Evolutionary conservation across 768 basidiomycete species (phyloP).

Genomic region (Tulasnella sp.): DNA sequence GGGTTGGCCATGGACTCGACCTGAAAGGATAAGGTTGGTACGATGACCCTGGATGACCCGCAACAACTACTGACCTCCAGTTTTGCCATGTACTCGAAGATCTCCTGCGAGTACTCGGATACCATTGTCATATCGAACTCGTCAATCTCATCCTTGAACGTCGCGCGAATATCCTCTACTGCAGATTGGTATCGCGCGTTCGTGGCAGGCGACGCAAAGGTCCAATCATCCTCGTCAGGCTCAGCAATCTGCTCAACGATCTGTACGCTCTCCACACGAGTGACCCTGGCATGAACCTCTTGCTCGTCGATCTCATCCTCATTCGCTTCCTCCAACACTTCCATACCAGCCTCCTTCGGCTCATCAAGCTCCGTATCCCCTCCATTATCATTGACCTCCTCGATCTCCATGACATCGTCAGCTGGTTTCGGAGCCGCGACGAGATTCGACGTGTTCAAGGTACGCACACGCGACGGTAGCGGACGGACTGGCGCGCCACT

Average conservation of each 20-base stretch:
- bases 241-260: constrained; percentile 48
- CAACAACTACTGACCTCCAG: constrained; percentile 56
- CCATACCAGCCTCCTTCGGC: constrained; percentile 23
- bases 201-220: constrained; percentile 24
- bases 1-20: constrained; percentile 81
- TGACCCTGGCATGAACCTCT: constrained; percentile 20
- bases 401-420: constrained; percentile 17
- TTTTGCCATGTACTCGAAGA: constrained; percentile 90
- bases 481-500: constrained; percentile 34
- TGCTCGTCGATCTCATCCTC: constrained; percentile 31
- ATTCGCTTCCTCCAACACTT: constrained; percentile 30
- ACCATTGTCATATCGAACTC: constrained; percentile 88
- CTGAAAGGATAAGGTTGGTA: constrained; percentile 30
- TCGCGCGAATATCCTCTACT: constrained; percentile 50
- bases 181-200: constrained; percentile 47
- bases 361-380: constrained; percentile 27
- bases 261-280: constrained; percentile 20
- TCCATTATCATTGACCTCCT: constrained; percentile 39
- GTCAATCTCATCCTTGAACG: constrained; percentile 63
- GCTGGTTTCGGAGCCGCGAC: not conserved
- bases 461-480: not conserved
- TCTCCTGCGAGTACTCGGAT: constrained; percentile 96
- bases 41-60: not conserved
- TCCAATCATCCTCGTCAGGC: constrained; percentile 17
- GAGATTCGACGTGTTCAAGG: not conserved